Base-by-base conservation (phyloP, 148 eudicot genomes). In the Beta vulgaris region DNA sequence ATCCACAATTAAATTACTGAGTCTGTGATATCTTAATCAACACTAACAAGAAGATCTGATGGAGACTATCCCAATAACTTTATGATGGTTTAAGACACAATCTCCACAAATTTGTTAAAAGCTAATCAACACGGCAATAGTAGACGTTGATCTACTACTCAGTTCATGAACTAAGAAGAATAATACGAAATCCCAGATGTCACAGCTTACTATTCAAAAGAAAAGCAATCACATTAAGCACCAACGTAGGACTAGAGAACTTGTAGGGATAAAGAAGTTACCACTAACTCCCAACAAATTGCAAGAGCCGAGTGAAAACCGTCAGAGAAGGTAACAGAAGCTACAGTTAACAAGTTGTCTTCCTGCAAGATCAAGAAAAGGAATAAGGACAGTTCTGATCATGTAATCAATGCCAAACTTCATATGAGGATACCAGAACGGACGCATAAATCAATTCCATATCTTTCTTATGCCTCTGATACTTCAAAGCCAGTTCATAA, bases 321-420 rank as follows among this genome's bases (percentile, higher is more conserved):
- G 65, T 85, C 86, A 32, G 96, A 80, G 84, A 94, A 91, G 74
- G 72, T 76, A 67, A 94, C 91, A 68, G 93, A 91, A 63, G 88
- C 63, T 59, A 87, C 84, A 28, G 90, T 75, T 78, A 93, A 76
- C 60, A 81, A 79, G 71, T 80, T 77, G 74, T 93, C 97, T 57
- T 32, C 88, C 98, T 93, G 90, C 68, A 44, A 37, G 81, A 76
- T 77, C 68, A 70, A 63, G 39, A 60, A 69, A 11, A 54, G 70
- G 70, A 65, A 69, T 70, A 36, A 74, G 31, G 54, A 74, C 12
- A 44, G 25, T 21, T 68, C 51, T 73, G 21, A 51, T 70, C n/a
- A 43, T 51, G 42, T 35, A 60, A 68, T n/a, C 68, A 58, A 23
- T 8, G 75, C 6, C 26, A 23, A 4, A 53, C 4, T 10, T 59